Base-by-base conservation (phyloP, 129 eudicot species). In the Kitagawia praeruptora region DNA sequence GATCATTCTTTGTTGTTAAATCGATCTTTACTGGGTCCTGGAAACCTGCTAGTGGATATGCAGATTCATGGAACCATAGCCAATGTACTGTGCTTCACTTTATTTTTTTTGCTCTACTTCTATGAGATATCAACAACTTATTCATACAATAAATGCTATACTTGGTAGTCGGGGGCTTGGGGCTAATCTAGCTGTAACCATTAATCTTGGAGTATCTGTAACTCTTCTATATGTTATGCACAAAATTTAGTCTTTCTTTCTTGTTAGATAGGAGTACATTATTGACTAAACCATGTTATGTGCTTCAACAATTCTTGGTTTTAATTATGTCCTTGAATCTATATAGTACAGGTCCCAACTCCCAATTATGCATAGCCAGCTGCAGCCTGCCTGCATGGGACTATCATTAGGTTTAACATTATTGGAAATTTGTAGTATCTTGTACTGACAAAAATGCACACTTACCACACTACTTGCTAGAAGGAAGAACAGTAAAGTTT, bases 251-350 rank as follows among this genome's bases (percentile, higher is more conserved):
- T 39, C 23, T 34, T 69, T 37, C 74, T 5, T 14, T 27, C 41
- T 28, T 66, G 72, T 66, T 28, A 31, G 40, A 4, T 37, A n/a
- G n/a, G n/a, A n/a, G n/a, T 34, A 31, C 6, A 11, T 31, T 4
- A 16, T 70, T 70, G 74, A 70, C n/a, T 4, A 15, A 70, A 70
- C 74, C 74, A 70, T 16, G 74, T 70, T 70, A 70, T 70, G 44
- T 70, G 74, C 45, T 70, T 38, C 44, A 70, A 37, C 41, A 8
- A 31, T 39, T 31, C 72, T 66, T 31, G 40, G 40, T 28, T 66
- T 11, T n/a, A n/a, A n/a, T n/a, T 0, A 2, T 27, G 40, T 37
- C 73, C 9, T 5, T 54, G 7, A 54, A 54, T 54, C n/a, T 23
- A 23, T 54, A 21, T 54, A 54, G 27, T 14, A 14, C 23, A 67